Conservation (phyloP, 2,329 filamentous ascomycete species). For the Aotearoamyces nothofagi region DNA sequence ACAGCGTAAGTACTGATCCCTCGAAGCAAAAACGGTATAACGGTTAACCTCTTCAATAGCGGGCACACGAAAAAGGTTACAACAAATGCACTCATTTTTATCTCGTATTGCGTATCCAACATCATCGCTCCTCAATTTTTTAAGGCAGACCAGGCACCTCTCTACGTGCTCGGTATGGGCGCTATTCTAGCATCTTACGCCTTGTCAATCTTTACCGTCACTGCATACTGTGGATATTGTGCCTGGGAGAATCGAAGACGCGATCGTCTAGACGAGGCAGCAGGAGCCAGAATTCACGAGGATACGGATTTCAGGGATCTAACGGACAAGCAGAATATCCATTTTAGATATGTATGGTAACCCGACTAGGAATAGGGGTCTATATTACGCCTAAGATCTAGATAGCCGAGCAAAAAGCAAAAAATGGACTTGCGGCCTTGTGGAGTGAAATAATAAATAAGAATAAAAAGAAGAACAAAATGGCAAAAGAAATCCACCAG, state of each 20-base stretch:
- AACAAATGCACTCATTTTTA: constrained; percentile 29
- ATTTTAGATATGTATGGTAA: constrained; percentile 7
- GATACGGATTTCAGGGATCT: constrained; percentile 6
- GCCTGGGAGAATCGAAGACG: constrained; percentile 5
- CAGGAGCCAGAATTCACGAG: constrained; percentile 1
- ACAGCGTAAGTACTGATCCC: too few species aligned
- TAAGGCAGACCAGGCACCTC: constrained; percentile 24
- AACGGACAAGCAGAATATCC: constrained; percentile 8
- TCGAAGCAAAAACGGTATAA: too few species aligned
- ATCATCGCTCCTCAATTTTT: constrained; percentile 41
- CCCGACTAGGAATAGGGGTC: too few species aligned
- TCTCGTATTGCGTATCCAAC: constrained; percentile 34
- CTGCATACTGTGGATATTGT: constrained; percentile 3
- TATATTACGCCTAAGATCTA: too few species aligned
- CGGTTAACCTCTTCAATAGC: too few species aligned
- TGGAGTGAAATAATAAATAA: too few species aligned
- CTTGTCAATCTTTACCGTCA: constrained; percentile 3
- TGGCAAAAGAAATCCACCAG: too few species aligned
- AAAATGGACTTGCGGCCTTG: too few species aligned
- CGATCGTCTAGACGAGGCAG: constrained; percentile 3
- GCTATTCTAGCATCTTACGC: constrained; percentile 25
- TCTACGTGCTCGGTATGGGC: constrained; percentile 35
- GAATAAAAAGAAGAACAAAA: too few species aligned
- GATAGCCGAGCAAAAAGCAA: too few species aligned
- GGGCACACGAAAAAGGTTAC: constrained; percentile 35